Evolutionary conservation across 2,329 filamentous ascomycete genomes (phyloP).

Genomic region (Ophiostoma perfectum): DNA sequence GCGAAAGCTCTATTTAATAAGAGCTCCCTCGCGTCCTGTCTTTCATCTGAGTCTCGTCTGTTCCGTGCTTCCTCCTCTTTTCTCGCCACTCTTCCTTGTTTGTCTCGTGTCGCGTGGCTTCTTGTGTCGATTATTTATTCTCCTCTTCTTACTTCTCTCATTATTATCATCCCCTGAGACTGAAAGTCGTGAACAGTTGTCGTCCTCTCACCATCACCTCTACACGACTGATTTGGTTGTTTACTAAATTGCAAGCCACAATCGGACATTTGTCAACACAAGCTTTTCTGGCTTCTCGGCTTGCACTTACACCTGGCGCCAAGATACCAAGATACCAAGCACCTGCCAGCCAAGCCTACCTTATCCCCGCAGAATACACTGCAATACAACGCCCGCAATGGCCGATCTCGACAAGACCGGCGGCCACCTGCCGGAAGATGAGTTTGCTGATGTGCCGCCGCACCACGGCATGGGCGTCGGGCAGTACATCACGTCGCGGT

Average conservation of each 20-base stretch:
- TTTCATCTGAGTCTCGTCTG: too few species aligned
- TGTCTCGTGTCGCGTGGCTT: background rate
- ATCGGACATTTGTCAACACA: background rate
- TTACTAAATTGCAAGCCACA: background rate
- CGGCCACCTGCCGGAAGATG: constrained; percentile 9
- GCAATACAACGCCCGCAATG: constrained; percentile 18
- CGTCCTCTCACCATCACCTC: background rate
- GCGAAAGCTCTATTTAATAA: background rate
- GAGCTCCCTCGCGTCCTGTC: background rate
- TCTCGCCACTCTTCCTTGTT: background rate
- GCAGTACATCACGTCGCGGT: constrained; percentile 47
- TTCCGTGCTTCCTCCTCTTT: background rate
- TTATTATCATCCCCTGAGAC: background rate
- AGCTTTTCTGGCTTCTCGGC: constrained; percentile 9
- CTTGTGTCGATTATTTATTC: background rate
- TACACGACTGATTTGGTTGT: background rate
- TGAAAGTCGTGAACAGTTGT: background rate
- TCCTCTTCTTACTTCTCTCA: background rate
- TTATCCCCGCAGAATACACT: background rate
- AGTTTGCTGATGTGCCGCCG: constrained; percentile 35
- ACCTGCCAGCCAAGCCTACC: constrained; percentile 2
- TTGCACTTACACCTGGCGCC: background rate
- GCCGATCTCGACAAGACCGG: constrained; percentile 26
- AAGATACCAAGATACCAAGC: constrained; percentile 14
- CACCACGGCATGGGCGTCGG: constrained; percentile 46